Evolutionary conservation across 768 basidiomycete genomes (phyloP).

Genomic region (Boletus vermiculosoides): DNA sequence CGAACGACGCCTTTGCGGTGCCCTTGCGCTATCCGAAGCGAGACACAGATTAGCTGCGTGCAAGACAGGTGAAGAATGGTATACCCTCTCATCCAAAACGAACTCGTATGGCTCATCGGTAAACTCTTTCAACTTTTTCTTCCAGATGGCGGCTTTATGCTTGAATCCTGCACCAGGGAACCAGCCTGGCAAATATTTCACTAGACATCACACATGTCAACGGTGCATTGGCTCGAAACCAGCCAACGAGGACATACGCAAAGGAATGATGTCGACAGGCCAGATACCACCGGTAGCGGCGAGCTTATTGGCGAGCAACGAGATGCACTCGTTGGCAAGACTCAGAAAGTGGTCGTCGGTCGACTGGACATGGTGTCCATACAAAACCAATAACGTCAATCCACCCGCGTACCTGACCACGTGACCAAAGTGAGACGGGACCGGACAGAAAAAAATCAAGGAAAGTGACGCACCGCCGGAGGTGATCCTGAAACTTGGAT

Average conservation of each 20-base stretch:
- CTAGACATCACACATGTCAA: slow-evolving; percentile 18
- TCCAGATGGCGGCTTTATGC: slow-evolving; percentile 59
- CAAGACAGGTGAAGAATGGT: background rate
- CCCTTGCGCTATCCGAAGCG: slow-evolving; percentile 32
- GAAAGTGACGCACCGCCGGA: slow-evolving; percentile 30
- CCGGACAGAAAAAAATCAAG: too few species aligned
- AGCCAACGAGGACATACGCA: slow-evolving; percentile 22
- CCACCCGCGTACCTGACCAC: slow-evolving; percentile 46
- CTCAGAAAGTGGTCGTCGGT: slow-evolving; percentile 41
- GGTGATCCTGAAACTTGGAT: slow-evolving; percentile 34
- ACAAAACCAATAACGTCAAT: slow-evolving; percentile 57
- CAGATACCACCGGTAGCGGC: slow-evolving; percentile 44
- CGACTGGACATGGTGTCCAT: slow-evolving; percentile 51
- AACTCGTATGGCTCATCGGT: slow-evolving; percentile 62
- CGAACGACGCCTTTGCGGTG: slow-evolving; percentile 40
- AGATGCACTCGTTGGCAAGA: slow-evolving; percentile 44
- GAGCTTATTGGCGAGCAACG: slow-evolving; percentile 43
- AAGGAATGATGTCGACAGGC: slow-evolving; percentile 41
- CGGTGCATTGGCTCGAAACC: too few species aligned
- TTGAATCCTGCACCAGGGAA: slow-evolving; percentile 68
- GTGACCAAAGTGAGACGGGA: slow-evolving; percentile 23
- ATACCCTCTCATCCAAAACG: slow-evolving; percentile 56
- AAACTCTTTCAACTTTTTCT: slow-evolving; percentile 59
- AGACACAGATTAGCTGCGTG: background rate
- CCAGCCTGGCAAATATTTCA: slow-evolving; percentile 62